Evolutionary conservation across 192 early-diverging fungal genomes (phyloP), one percentile per base, ranked within the genome.

Genomic region (Umbelopsis vinacea): DNA sequence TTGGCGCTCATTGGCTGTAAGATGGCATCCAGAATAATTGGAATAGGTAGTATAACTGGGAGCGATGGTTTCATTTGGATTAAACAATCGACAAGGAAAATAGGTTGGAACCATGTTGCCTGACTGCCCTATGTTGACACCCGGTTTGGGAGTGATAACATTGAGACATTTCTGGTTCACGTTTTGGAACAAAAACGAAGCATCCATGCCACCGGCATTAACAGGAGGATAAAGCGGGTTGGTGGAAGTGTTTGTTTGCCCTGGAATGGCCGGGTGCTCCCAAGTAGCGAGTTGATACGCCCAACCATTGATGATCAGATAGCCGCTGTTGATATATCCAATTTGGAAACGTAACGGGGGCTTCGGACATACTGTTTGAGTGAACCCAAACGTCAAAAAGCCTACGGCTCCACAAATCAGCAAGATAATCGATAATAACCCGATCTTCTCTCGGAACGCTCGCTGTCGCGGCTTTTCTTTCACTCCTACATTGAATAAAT

Each of bases 361-460:
- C 23, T 76, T 71, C 11, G 77, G 83, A 71, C 83, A 84, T 45
- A 84, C 67, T 19, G 83, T 76, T 79, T 84, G 84, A 70, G 85
- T 84, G 57, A 87, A 81, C 11, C 89, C 91, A 77, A 94, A 92
- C 6, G 90, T 92, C 71, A 92, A 40, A 76, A 94, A 94, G 9
- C 89, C 91, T 53, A 92, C 80, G n/a, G 67, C 55, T 15, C 52
- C 79, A 88, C 90, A 89, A 52, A 91, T 74, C 0, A 88, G 10
- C 26, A 88, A 67, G 48, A 92, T 94, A 78, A 94, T 82, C 46
- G 85, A 87, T 71, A 91, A 85, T 22, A 94, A 79, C 0, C 89
- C 90, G 63, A 94, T 85, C 73, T 94, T 94, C 75, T 94, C 92
- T 75, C 91, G 85, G 85, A 87, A 94, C 8, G 92, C 93, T 46